phyloP scores from a whole-genome alignment of 768 basidiomycete genomes.

The Lactarius hatsudake region DNA sequence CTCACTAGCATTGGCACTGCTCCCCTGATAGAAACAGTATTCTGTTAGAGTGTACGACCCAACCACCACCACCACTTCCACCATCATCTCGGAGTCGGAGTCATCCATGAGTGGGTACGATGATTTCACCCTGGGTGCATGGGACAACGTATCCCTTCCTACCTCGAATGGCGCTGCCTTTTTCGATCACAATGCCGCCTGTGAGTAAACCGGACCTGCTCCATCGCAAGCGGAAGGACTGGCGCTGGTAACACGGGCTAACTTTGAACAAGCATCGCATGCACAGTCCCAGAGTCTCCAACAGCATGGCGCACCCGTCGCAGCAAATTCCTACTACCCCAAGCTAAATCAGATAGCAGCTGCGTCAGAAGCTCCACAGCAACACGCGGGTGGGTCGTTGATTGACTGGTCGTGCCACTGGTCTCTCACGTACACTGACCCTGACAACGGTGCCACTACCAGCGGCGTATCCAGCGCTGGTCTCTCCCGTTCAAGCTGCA shows the following conservation, averaged over 20 bases:
- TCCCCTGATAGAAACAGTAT: background rate
- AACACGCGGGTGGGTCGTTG: background rate
- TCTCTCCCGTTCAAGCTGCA: background rate
- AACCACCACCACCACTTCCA: background rate
- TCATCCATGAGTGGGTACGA: background rate
- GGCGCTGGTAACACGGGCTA: background rate
- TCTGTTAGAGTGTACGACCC: background rate
- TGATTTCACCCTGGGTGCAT: background rate
- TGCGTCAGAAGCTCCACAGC: background rate
- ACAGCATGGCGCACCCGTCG: constrained; percentile 5
- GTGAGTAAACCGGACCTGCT: background rate
- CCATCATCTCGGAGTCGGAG: background rate
- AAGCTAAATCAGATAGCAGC: background rate
- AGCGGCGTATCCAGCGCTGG: background rate
- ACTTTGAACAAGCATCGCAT: background rate
- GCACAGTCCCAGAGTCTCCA: background rate
- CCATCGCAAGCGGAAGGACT: background rate
- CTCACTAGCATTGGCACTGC: background rate
- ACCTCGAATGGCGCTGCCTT: background rate
- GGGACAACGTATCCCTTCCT: background rate
- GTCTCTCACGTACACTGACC: background rate
- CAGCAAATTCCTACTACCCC: background rate
- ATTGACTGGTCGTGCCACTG: no score
- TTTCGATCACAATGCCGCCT: background rate
- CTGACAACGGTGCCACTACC: background rate